Evolutionary conservation across 2,329 filamentous ascomycete genomes (phyloP), one percentile per base, ranked within the genome.

Genomic region (Thyridium curvatum): DNA sequence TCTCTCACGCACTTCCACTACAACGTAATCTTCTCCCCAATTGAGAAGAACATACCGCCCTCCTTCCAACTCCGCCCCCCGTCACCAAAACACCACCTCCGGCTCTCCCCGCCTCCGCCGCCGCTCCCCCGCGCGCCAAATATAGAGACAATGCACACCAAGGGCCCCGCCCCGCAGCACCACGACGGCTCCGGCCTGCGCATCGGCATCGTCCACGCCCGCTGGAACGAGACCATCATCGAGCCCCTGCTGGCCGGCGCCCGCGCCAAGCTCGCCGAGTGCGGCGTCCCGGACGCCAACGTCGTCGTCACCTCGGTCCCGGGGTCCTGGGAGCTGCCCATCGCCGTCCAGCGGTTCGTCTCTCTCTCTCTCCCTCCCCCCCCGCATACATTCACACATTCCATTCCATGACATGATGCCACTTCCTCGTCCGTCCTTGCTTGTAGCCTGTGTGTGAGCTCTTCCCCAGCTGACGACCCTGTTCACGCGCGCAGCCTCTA

Each of bases 181-280:
- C 72, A 79, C 62, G 71, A 82, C 58, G 84, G 86, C 61, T 79
- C 79, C 53, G 72, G 70, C 55, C 78, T 98, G 47, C 87, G 93
- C 58, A 83, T 98, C 59, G 91, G 86, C 58, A 97, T 98, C 58
- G 78, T 98, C 42, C 93, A 97, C 68, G 91, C 91, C 42, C 82
- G 93, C 54, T 98, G 93, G 93, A 98, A 98, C 69, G 74, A 74
- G 48, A 76, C 74, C 49, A 87, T 98, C 59, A 95, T 97, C 63
- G 81, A 86, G 42, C 81, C 88, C 38, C 80, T 98, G 41, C 74
- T 98, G 44, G 71, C 76, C 38, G 93, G 93, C 48, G 79, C 86
- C 34, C 86, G 84, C 64, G 82, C 83, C 52, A 83, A 83, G 57
- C 80, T 98, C 40, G 68, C 83, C 28, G 77, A 77, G 32, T 79